A percentile compares a stretch with the other conserved stretches of the same genome.
These are phyloP conservation scores for Tilletia setariae DNA, from an alignment of 1,284 basidiomycete genomes.

Conservation along the genomic window DNA sequence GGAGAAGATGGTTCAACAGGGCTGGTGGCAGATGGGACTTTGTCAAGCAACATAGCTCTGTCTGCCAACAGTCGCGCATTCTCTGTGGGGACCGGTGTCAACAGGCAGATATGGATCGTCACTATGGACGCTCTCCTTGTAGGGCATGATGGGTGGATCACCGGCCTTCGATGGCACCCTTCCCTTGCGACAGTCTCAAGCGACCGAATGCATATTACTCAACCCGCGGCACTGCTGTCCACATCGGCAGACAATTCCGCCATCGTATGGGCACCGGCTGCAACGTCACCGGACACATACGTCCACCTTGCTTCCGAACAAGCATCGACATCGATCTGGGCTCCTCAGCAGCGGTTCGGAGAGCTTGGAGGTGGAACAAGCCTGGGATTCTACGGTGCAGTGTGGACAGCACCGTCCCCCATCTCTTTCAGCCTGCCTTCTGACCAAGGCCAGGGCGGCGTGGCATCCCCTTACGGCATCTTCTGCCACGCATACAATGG, in stretches of 20 bases:
- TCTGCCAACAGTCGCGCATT: slow-evolving; percentile 8
- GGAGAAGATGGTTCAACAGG: neutral
- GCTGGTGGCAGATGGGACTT: slow-evolving; percentile 18
- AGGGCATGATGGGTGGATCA: slow-evolving; percentile 51
- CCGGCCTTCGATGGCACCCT: slow-evolving; percentile 45
- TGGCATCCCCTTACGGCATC: slow-evolving; percentile 25
- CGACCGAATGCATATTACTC: slow-evolving; percentile 8
- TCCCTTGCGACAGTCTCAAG: neutral
- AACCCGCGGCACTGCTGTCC: slow-evolving; percentile 48
- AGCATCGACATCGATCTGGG: slow-evolving; percentile 43
- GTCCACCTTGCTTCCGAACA: slow-evolving; percentile 23
- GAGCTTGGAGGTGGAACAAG: slow-evolving; percentile 49
- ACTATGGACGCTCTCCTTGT: slow-evolving; percentile 49
- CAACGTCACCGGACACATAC: slow-evolving; percentile 37
- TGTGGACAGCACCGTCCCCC: slow-evolving; percentile 33
- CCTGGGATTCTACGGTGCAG: slow-evolving; percentile 46
- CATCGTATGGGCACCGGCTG: slow-evolving; percentile 48
- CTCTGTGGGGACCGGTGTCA: neutral
- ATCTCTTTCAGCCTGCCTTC: neutral
- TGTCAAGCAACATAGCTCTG: slow-evolving; percentile 32
- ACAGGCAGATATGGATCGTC: slow-evolving; percentile 30
- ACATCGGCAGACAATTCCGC: slow-evolving; percentile 49
- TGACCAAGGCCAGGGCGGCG: neutral
- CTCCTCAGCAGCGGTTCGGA: slow-evolving; percentile 47
- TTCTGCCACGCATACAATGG: slow-evolving; percentile 49